Conservation (phyloP, 2,329 filamentous ascomycete species). For the Biscogniauxia marginata region DNA sequence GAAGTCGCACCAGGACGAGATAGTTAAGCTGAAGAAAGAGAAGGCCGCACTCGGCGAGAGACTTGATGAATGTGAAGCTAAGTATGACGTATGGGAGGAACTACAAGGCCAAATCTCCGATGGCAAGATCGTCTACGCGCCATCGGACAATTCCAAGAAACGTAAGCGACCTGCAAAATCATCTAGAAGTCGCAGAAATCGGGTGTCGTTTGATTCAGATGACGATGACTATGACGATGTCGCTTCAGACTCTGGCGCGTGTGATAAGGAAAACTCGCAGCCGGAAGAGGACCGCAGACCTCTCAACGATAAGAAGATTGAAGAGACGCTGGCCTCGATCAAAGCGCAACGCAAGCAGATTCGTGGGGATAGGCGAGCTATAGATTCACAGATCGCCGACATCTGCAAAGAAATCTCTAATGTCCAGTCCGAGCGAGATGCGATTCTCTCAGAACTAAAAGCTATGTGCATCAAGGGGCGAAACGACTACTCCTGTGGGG, state of each 20-base stretch:
- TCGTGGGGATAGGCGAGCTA: slow-evolving; percentile 26
- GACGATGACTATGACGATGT: slow-evolving; percentile 25
- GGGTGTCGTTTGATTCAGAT: neutral
- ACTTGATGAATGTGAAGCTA: slow-evolving; percentile 45
- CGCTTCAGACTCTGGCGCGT: slow-evolving; percentile 26
- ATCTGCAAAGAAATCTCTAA: slow-evolving; percentile 35
- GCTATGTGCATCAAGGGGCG: slow-evolving; percentile 50
- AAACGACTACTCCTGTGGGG: slow-evolving; percentile 53
- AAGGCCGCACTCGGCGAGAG: slow-evolving; percentile 22
- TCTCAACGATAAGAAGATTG: slow-evolving; percentile 43
- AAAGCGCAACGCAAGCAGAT: slow-evolving; percentile 32
- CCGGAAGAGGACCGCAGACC: slow-evolving; percentile 25
- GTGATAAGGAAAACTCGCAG: slow-evolving; percentile 29
- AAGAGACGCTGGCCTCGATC: slow-evolving; percentile 30
- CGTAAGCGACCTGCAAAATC: slow-evolving; percentile 36
- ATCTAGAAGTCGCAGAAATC: slow-evolving; percentile 13
- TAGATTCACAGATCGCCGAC: slow-evolving; percentile 36
- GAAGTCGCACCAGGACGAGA: slow-evolving; percentile 1
- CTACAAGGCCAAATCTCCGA: slow-evolving; percentile 33
- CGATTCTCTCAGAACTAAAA: slow-evolving; percentile 30
- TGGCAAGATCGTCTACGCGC: slow-evolving; percentile 37
- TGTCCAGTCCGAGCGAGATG: slow-evolving; percentile 26
- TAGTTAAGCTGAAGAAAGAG: slow-evolving; percentile 31
- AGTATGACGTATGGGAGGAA: slow-evolving; percentile 26
- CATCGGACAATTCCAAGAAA: slow-evolving; percentile 36